Evolutionary conservation across 306 rosid genomes (phyloP), one percentile per base, ranked within the genome.

Genomic region (Lagenaria siceraria): DNA sequence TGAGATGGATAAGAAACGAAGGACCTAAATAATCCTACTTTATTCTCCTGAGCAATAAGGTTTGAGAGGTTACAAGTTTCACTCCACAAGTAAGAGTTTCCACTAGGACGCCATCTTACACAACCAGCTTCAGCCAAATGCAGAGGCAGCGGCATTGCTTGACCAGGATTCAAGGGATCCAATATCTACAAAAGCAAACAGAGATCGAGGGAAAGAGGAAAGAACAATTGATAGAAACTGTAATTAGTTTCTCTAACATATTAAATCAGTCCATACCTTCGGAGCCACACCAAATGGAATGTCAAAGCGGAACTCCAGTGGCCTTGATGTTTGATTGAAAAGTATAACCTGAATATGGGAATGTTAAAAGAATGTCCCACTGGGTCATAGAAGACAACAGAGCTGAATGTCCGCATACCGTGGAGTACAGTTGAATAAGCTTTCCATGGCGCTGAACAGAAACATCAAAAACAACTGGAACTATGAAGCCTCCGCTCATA

Each of bases 101-200:
- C 98, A 80, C 85, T 54, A 60, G 98, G 98, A 78, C 97, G 89
- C 97, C 97, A 94, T 77, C 98, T 89, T 75, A 94, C 84, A 77
- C 87, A 85, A 78, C 98, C 98, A 66, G 93, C 96, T 83, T 90
- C 98, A 75, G 97, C 96, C 89, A 94, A 86, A 88, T 94, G 96
- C 46, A 94, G 86, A 38, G 98, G 98, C 77, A 94, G 88, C 6
- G 98, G 98, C 74, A 94, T 79, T 86, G 90, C 95, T 77, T 94
- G 89, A 78, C 98, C 93, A 60, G 98, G 97, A 74, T 86, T 81
- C 81, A 94, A 82, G 2, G 98, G 98, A 79, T 90, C 97, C 84
- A 94, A 84, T 85, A 94, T 81, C 98, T 94, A 88, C 80, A 84
- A 62, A 69, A 78, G 52, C 8, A 70, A 43, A 70, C 8, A 46